Evolutionary conservation across 331 rosid species (phyloP).

Genomic region (Rhamnella rubrinervis): DNA sequence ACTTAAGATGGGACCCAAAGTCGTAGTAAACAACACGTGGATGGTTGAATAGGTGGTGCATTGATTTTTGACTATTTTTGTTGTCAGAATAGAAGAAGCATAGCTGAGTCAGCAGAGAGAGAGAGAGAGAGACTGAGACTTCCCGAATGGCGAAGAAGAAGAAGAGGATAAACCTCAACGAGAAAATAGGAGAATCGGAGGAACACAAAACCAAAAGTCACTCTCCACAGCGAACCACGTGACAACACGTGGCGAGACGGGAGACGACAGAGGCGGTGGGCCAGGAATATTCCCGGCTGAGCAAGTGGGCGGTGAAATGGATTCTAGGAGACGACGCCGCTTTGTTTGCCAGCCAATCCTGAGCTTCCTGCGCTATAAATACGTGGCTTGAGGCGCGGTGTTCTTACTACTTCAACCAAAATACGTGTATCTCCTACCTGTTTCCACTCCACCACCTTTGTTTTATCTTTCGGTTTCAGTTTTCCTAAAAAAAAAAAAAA

Average conservation of each 20-base stretch:
- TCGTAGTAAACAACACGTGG: constrained; percentile 34
- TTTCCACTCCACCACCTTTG: constrained; percentile 8
- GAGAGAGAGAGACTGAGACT: background rate
- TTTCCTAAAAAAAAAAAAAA: background rate
- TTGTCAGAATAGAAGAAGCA: too few species aligned
- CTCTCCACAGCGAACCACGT: constrained; percentile 20
- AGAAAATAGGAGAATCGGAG: constrained; percentile 3
- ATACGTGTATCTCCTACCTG: background rate
- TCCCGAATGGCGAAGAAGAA: background rate
- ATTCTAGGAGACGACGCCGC: too few species aligned
- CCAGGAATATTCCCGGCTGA: constrained; percentile 28
- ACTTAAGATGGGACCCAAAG: background rate
- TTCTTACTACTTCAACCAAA: background rate
- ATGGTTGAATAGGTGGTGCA: constrained; percentile 14
- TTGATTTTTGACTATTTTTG: background rate
- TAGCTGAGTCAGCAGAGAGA: background rate
- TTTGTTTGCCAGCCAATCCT: too few species aligned
- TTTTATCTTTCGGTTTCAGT: background rate
- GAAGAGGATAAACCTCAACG: constrained; percentile 32
- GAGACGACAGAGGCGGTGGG: constrained; percentile 37
- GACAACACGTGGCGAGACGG: constrained; percentile 34
- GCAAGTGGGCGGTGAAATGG: constrained; percentile 25
- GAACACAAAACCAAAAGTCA: background rate
- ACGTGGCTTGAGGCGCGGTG: background rate
- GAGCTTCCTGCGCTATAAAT: background rate